Percentiles rank a stretch among this genome's conserved stretches.
Conservation (phyloP, 495 filamentous ascomycete species). For the Friedmanniomyces endolithicus region DNA sequence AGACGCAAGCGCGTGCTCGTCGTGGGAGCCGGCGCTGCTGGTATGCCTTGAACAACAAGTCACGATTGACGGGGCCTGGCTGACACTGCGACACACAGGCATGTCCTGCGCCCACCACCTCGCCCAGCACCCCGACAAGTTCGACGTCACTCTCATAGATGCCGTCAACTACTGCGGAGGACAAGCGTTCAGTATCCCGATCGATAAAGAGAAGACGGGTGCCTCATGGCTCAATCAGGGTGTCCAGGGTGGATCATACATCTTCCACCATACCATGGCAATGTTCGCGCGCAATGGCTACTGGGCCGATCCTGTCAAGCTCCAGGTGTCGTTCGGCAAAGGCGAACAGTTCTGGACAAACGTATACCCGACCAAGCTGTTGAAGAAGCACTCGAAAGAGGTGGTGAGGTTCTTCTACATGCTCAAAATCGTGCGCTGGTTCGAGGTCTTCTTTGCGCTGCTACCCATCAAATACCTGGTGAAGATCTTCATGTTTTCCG, state of each 20-base stretch:
- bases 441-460: constrained; percentile 58
- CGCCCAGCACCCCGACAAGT: constrained; percentile 59
- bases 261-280: constrained; percentile 71
- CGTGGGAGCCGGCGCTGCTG: constrained; percentile 32
- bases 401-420: constrained; percentile 54
- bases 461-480: constrained; percentile 61
- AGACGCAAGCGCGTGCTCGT: constrained; percentile 28
- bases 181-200: constrained; percentile 64
- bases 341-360: constrained; percentile 70
- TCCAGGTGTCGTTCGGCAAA: constrained; percentile 76
- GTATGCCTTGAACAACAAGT: constrained; percentile 11
- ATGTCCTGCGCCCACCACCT: constrained; percentile 67
- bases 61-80: not conserved
- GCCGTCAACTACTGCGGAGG: constrained; percentile 57
- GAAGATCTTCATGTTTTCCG: constrained; percentile 56
- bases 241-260: constrained; percentile 67
- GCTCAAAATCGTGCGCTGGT: constrained; percentile 54
- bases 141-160: constrained; percentile 64
- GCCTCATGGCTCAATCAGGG: constrained; percentile 74
- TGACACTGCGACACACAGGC: constrained; percentile 14
- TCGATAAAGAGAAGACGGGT: constrained; percentile 55
- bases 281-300: constrained; percentile 62
- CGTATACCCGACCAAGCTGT: constrained; percentile 57
- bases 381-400: constrained; percentile 50
- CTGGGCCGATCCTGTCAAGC: constrained; percentile 53